A percentile compares a stretch with the other conserved stretches of the same genome.
phyloP scores from a whole-genome alignment of 495 filamentous ascomycete species.

The Neurospora sp. region DNA sequence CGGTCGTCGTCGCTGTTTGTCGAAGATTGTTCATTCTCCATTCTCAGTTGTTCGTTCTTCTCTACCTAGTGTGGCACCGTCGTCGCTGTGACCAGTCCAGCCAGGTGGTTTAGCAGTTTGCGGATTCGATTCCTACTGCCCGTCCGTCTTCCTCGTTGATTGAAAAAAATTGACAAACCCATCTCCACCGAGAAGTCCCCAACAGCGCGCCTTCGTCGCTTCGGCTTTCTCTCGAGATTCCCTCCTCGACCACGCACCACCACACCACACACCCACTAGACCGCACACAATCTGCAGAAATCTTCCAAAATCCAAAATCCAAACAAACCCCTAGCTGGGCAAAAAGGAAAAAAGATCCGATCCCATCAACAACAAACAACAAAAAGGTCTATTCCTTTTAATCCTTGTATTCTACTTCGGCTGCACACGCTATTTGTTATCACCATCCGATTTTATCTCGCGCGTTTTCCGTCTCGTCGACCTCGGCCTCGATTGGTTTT shows the following conservation, averaged over 20 bases:
- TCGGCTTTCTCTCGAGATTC: not conserved
- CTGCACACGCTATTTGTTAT: not conserved
- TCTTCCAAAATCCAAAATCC: slow-evolving; percentile 5
- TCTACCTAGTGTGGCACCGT: not conserved
- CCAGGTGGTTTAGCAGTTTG: not conserved
- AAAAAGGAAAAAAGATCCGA: slow-evolving; percentile 10
- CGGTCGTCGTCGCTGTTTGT: slow-evolving; percentile 17
- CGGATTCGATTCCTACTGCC: not conserved
- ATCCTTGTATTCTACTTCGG: slow-evolving; percentile 26
- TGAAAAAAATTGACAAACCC: slow-evolving; percentile 5
- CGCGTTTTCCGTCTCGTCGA: slow-evolving; percentile 13
- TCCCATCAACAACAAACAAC: slow-evolving; percentile 11
- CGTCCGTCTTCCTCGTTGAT: slow-evolving; percentile 19
- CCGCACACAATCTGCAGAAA: slow-evolving; percentile 14
- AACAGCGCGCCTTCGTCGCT: not conserved
- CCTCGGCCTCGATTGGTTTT: slow-evolving; percentile 1
- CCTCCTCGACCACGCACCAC: not conserved
- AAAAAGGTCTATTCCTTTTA: slow-evolving; percentile 15
- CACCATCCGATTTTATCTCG: slow-evolving; percentile 2
- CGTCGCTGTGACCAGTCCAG: not conserved
- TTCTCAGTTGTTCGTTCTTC: not conserved
- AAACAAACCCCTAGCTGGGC: not conserved
- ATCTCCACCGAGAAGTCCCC: slow-evolving; percentile 1
- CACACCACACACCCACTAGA: slow-evolving; percentile 4
- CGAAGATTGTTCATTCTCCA: not conserved